Conservation (phyloP, 2,329 filamentous ascomycete species). For the Herpotrichia juniperi region DNA sequence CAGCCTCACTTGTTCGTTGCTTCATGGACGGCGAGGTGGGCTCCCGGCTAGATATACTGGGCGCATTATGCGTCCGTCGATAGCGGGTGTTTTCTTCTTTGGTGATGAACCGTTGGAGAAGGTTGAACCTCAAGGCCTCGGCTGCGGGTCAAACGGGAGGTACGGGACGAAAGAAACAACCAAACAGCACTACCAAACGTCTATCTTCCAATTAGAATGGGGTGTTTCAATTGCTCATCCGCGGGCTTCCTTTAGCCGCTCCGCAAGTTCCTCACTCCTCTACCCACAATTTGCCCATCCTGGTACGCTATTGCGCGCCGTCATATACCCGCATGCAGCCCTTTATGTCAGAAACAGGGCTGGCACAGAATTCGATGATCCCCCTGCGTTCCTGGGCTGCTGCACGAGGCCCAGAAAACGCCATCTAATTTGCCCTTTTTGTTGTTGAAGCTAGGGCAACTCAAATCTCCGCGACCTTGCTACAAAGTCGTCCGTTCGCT, state of each 20-base stretch:
- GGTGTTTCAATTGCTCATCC: too few relatives aligned
- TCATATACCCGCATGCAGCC: too few relatives aligned
- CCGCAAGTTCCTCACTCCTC: not conserved
- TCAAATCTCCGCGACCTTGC: not conserved
- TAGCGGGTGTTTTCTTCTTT: constrained; percentile 5
- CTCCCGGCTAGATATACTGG: not conserved
- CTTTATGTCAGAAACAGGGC: not conserved
- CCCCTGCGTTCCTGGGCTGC: not conserved
- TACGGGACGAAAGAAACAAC: constrained; percentile 2
- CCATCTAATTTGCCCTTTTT: constrained; percentile 8
- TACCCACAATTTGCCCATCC: not conserved
- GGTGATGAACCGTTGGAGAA: not conserved
- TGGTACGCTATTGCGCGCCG: too few relatives aligned
- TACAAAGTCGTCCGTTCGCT: not conserved
- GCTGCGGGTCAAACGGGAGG: constrained; percentile 1
- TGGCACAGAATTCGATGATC: not conserved
- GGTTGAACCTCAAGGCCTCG: not conserved
- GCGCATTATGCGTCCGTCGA: constrained; percentile 5
- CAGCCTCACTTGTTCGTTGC: not conserved
- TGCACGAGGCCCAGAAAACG: constrained; percentile 4
- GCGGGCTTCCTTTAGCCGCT: not conserved
- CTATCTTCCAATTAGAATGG: too few relatives aligned
- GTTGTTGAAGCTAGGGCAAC: constrained; percentile 3
- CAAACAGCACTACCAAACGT: not conserved
- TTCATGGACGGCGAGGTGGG: not conserved